Evolutionary conservation across 2,329 filamentous ascomycete genomes (phyloP), one percentile per base, ranked within the genome.

Genomic region (Penicillium sp.): DNA sequence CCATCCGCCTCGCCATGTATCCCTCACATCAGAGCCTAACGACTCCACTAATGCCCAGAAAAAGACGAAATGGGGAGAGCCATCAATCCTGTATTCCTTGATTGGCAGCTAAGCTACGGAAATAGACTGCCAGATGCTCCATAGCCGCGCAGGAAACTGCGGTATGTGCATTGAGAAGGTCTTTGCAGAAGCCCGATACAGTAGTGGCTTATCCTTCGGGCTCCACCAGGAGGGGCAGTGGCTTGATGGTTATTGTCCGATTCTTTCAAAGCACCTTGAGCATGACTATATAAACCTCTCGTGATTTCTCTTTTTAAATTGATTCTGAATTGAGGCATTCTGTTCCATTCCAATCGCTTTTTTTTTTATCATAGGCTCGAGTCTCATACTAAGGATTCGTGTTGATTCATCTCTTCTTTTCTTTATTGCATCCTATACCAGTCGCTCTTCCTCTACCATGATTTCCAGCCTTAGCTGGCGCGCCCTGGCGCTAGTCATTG

Each of bases 401-500:
- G 15, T n/a, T n/a, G 6, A 15, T n/a, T 34, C 15, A 6, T 7
- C n/a, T 33, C 29, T 6, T 34, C 31, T n/a, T 15, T 16, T 36
- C 15, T 2, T 6, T 5, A n/a, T 24, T 42, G 13, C 8, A n/a
- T 28, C 12, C 6, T 41, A 23, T 28, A 36, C n/a, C 2, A 1
- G 3, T 9, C n/a, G 33, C 33, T 26, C 13, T 9, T 46, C 26
- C 9, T 5, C 21, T 39, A 52, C 16, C 41, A 69, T 70, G 61
- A 24, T 42, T 29, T 26, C 45, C 26, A 51, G 26, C 43, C 48
- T 51, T 23, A 45, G 48, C 49, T 66, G 65, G 65, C 55, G 54
- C 41, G 47, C 53, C 23, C 7, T 61, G 3, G 58, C 51, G 26
- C 49, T 66, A 21, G 61, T 52, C 2, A 16, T 64, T 6, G 56